Evolutionary conservation across 2,329 filamentous ascomycete species (phyloP).

Genomic region (Neofusicoccum ribis): DNA sequence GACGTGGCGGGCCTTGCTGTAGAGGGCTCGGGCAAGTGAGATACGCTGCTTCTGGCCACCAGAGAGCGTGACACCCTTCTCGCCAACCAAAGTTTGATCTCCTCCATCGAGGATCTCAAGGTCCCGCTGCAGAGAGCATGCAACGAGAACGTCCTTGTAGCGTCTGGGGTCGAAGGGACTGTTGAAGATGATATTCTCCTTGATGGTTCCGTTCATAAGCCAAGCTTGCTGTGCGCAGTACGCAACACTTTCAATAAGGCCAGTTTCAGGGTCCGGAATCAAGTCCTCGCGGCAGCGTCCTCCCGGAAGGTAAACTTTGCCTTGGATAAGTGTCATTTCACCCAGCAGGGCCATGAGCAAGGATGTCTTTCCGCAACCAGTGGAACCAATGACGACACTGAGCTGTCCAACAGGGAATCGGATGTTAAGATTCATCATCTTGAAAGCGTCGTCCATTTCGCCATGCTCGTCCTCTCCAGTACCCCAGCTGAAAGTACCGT

Average conservation of each 20-base stretch:
- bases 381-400: constrained; percentile 90
- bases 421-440: constrained; percentile 79
- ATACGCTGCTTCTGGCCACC: constrained; percentile 98
- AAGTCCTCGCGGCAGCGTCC: constrained; percentile 84
- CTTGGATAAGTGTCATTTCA: constrained; percentile 87
- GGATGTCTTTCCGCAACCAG: constrained; percentile 93
- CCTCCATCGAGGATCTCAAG: constrained; percentile 89
- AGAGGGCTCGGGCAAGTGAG: constrained; percentile 93
- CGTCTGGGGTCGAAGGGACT: constrained; percentile 76
- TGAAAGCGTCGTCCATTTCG: constrained; percentile 65
- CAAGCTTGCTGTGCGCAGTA: constrained; percentile 97
- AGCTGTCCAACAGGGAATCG: constrained; percentile 82
- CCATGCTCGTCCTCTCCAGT: constrained; percentile 53
- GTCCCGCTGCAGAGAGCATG: constrained; percentile 88
- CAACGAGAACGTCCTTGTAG: constrained; percentile 84
- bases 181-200: constrained; percentile 92
- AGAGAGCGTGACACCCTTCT: constrained; percentile 95
- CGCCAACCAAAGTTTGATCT: constrained; percentile 90
- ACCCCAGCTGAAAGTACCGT: constrained; percentile 89
- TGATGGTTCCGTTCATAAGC: constrained; percentile 94
- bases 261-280: constrained; percentile 76
- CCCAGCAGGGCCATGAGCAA: constrained; percentile 93
- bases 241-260: constrained; percentile 85
- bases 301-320: constrained; percentile 81
- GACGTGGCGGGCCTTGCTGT: constrained; percentile 88